Evolutionary conservation across 1,139 yeast genomes (phyloP), one percentile per base, ranked within the genome.

Genomic region (Lodderomyces elongisporus): DNA sequence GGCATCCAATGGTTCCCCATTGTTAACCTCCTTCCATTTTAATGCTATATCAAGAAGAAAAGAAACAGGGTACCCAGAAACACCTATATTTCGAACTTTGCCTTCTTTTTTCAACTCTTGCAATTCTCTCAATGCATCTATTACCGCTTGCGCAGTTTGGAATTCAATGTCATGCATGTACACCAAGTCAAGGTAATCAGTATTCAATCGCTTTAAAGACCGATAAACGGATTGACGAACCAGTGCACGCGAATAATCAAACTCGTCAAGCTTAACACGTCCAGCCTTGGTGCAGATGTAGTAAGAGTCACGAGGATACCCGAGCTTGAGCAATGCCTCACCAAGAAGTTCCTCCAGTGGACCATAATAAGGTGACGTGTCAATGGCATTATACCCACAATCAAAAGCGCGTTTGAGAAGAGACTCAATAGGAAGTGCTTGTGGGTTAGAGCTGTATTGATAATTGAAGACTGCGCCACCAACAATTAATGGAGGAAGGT

Each of bases 361-460:
- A 0, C 96, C 97, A 51, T 89, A 89, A 57, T 85, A 89, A 2
- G 96, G 95, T 0, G 95, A 83, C 0, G 96, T 87, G 52, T 91
- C 97, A 27, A 89, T 63, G 2, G 95, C 93, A 33, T 72, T 71
- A 40, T 85, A 63, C 0, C 96, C 96, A 17, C 66, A 54, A 15
- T 63, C 59, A 47, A 87, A 80, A 0, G 91, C 94, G 14, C 57
- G 50, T 31, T 61, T 55, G 17, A 89, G 51, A 35, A 89, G 72
- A 1, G 71, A 76, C 4, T 60, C 62, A 9, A 79, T 69, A 2
- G 87, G 80, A 26, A 85, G 46, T 0, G 60, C 49, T 32, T 63
- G 63, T 0, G 95, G 95, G 44, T 81, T 68, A 10, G 69, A 74
- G 38, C 79, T 74, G 61, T 85, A 88, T 48, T 81, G 93, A 14